phyloP scores from a whole-genome alignment of 2,329 filamentous ascomycete species.

The Pezicula carpinea region DNA sequence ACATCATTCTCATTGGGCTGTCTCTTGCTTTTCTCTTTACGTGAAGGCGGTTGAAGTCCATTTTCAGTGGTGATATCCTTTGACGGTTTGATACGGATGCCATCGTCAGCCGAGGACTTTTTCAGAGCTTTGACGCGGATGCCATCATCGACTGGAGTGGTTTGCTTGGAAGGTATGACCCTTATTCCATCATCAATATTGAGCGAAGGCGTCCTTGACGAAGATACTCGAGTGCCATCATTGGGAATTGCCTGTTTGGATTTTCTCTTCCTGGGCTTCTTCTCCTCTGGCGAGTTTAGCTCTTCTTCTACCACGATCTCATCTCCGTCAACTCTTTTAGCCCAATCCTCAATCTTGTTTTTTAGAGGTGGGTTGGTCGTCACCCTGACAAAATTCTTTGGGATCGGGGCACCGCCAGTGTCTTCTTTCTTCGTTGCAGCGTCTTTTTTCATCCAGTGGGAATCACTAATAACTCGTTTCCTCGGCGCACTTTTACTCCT shows the following conservation, averaged over 20 bases:
- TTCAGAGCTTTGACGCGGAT: conserved; percentile 24
- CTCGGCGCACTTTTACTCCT: conserved; percentile 50
- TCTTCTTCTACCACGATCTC: conserved; percentile 4
- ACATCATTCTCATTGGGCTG: conserved; percentile 5
- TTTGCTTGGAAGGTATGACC: conserved; percentile 20
- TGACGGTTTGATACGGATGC: conserved; percentile 5
- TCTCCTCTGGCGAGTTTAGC: not conserved
- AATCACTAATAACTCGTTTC: conserved; percentile 90
- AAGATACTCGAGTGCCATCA: conserved; percentile 38
- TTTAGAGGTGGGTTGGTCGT: conserved; percentile 52
- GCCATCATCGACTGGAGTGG: conserved; percentile 23
- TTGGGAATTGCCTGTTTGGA: conserved; percentile 24
- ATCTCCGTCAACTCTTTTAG: conserved; percentile 23
- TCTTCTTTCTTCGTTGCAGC: conserved; percentile 41
- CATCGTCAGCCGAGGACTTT: conserved; percentile 5
- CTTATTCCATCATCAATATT: conserved; percentile 15
- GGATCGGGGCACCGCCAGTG: conserved; percentile 39
- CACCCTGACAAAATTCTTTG: conserved; percentile 52
- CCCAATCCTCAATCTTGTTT: conserved; percentile 60
- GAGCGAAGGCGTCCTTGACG: conserved; percentile 17
- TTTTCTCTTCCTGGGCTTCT: conserved; percentile 6
- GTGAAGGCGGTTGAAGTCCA: not conserved
- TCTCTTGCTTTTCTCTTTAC: conserved; percentile 7
- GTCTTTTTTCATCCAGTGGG: conserved; percentile 64
- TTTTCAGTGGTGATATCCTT: conserved; percentile 9